Evolutionary conservation across 1,139 yeast genomes (phyloP).

Genomic region (Pichia terricola): DNA sequence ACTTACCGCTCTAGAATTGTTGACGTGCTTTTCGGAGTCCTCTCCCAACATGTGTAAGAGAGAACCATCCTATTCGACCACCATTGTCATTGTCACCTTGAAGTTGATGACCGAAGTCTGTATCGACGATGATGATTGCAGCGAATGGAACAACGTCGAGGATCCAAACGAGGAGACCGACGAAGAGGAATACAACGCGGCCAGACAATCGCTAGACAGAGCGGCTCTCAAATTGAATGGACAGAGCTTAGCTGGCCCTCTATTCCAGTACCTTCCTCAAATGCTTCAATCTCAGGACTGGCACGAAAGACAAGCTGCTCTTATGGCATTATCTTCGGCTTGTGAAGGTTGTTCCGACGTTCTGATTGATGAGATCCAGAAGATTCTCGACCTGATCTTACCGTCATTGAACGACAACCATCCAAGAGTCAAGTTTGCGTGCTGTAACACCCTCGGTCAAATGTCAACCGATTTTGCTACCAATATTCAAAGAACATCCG

Average conservation of each 20-base stretch:
- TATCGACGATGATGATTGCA: constrained; percentile 48
- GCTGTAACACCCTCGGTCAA: constrained; percentile 95
- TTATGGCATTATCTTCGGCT: constrained; percentile 93
- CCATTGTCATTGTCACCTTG: constrained; percentile 65
- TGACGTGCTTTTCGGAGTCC: constrained; percentile 84
- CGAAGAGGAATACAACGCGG: constrained; percentile 86
- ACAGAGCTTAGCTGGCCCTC: constrained; percentile 69
- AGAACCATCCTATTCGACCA: constrained; percentile 61
- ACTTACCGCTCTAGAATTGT: constrained; percentile 76
- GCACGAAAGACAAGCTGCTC: constrained; percentile 95
- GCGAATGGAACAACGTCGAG: constrained; percentile 70
- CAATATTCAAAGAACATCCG: constrained; percentile 71
- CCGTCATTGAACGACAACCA: constrained; percentile 79
- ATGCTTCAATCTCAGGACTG: constrained; percentile 71
- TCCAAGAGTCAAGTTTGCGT: constrained; percentile 92
- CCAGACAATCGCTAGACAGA: constrained; percentile 88
- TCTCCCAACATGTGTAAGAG: constrained; percentile 93
- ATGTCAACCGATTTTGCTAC: constrained; percentile 97
- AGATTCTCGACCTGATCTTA: constrained; percentile 70
- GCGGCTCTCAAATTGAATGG: constrained; percentile 80
- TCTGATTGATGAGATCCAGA: constrained; percentile 71
- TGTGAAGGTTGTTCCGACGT: constrained; percentile 97
- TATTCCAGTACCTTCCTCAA: constrained; percentile 77
- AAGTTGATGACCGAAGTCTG: constrained; percentile 92
- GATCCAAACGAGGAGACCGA: constrained; percentile 63